phyloP scores from a whole-genome alignment of 2,329 filamentous ascomycete genomes.

The Thielaviopsis punctulata region DNA sequence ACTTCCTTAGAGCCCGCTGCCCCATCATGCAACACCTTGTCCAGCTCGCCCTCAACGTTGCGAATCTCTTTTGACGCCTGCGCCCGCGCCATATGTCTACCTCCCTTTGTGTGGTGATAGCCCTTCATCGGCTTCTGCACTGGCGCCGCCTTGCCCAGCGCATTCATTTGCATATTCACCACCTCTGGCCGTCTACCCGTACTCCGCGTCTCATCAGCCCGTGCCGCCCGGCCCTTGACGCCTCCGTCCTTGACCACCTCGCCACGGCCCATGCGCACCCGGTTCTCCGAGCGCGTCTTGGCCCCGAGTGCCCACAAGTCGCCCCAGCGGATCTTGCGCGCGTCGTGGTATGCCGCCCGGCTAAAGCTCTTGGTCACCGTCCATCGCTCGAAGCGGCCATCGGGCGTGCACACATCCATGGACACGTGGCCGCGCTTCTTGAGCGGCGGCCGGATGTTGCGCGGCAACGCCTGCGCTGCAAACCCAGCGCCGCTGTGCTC shows the following conservation, averaged over 20 bases:
- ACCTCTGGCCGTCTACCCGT: constrained; percentile 5
- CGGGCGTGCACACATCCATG: constrained; percentile 77
- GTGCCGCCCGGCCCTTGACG: constrained; percentile 9
- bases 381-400: constrained; percentile 80
- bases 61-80: constrained; percentile 7
- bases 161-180: constrained; percentile 12
- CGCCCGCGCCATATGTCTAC: constrained; percentile 9
- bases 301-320: constrained; percentile 91
- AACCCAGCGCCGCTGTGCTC: constrained; percentile 29
- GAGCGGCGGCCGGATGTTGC: constrained; percentile 60
- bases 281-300: constrained; percentile 56
- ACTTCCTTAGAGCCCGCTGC: not conserved
- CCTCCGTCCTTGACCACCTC: constrained; percentile 17
- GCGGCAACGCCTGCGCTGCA: constrained; percentile 55
- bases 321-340: constrained; percentile 78
- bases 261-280: constrained; percentile 40
- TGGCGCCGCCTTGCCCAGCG: constrained; percentile 9
- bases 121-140: constrained; percentile 12
- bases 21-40: constrained; percentile 8
- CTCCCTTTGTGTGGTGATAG: constrained; percentile 11
- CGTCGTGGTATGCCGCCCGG: constrained; percentile 74
- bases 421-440: constrained; percentile 81
- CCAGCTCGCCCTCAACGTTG: constrained; percentile 5
- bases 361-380: constrained; percentile 70
- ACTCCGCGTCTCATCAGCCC: constrained; percentile 4